Evolutionary conservation across 1,139 yeast genomes (phyloP).

Genomic region (Magnusiomyces sp.): DNA sequence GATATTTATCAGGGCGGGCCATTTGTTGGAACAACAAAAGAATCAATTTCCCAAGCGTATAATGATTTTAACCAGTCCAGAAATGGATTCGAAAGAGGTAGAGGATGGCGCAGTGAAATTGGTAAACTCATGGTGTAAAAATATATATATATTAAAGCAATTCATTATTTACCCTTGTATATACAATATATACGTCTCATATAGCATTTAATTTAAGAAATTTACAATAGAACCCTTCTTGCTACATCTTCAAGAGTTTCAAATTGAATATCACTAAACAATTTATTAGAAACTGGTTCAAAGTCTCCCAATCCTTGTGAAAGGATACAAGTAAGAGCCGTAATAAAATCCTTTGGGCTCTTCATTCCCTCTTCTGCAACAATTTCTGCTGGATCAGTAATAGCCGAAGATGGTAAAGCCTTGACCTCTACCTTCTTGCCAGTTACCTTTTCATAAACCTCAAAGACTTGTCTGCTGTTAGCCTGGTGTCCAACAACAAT

Average conservation of each 20-base stretch:
- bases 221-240: neutral
- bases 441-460: conserved; percentile 37
- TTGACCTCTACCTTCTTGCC: conserved; percentile 32
- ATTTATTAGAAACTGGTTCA: neutral
- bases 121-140: conserved; percentile 27
- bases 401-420: conserved; percentile 1
- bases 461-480: conserved; percentile 36
- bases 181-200: no score
- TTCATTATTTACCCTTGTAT: no score
- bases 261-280: neutral
- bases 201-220: no score
- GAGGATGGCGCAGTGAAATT: conserved; percentile 61
- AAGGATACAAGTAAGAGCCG: neutral
- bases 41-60: conserved; percentile 58
- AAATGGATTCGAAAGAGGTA: conserved; percentile 69
- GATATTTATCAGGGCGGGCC: conserved; percentile 84
- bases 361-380: conserved; percentile 8
- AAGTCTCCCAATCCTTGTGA: neutral
- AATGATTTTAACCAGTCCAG: conserved; percentile 56
- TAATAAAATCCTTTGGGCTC: conserved; percentile 6
- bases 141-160: no score
- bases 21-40: conserved; percentile 61
- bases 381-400: conserved; percentile 7
- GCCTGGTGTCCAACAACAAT: conserved; percentile 38
- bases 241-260: conserved; percentile 4